A percentile compares a stretch with the other conserved stretches of the same genome.
Evolutionary conservation across 2,329 filamentous ascomycete genomes (phyloP).

Genomic region (Fusarium compactum): DNA sequence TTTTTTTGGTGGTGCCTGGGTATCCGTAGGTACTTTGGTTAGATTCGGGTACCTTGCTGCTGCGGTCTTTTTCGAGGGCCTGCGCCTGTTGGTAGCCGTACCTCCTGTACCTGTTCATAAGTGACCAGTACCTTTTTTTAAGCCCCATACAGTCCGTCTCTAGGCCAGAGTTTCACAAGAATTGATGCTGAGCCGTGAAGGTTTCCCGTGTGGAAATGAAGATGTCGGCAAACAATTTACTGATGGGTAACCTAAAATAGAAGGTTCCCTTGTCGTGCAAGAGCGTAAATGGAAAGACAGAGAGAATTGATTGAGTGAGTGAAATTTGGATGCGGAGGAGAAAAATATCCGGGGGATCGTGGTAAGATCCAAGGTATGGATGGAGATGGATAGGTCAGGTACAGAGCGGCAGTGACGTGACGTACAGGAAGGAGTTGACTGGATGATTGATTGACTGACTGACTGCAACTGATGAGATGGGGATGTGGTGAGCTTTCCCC

Average conservation of each 20-base stretch:
- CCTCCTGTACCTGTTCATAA: slow-evolving; percentile 8
- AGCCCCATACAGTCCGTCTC: slow-evolving; percentile 5
- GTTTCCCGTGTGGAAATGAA: slow-evolving; percentile 31
- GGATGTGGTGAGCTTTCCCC: slow-evolving; percentile 3
- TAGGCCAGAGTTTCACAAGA: slow-evolving; percentile 30
- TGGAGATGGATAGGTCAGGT: slow-evolving; percentile 6
- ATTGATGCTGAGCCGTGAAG: slow-evolving; percentile 21
- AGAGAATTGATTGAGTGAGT: background rate
- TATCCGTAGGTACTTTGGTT: slow-evolving; percentile 14
- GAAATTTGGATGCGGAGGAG: slow-evolving; percentile 22
- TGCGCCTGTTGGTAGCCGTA: slow-evolving; percentile 1
- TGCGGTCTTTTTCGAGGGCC: slow-evolving; percentile 25
- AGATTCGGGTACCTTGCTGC: slow-evolving; percentile 29
- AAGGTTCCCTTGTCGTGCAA: slow-evolving; percentile 3
- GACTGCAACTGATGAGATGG: slow-evolving; percentile 1
- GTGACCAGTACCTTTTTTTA: background rate
- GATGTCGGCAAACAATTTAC: slow-evolving; percentile 2
- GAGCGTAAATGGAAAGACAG: slow-evolving; percentile 10
- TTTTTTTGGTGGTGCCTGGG: slow-evolving; percentile 4
- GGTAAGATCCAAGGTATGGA: slow-evolving; percentile 9
- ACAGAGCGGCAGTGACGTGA: slow-evolving; percentile 30
- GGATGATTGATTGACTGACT: slow-evolving; percentile 17
- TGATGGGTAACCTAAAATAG: slow-evolving; percentile 11
- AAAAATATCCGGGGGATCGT: slow-evolving; percentile 19
- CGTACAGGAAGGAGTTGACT: slow-evolving; percentile 27